Evolutionary conservation across 2,329 filamentous ascomycete species (phyloP).

Genomic region (Cadophora sp.): DNA sequence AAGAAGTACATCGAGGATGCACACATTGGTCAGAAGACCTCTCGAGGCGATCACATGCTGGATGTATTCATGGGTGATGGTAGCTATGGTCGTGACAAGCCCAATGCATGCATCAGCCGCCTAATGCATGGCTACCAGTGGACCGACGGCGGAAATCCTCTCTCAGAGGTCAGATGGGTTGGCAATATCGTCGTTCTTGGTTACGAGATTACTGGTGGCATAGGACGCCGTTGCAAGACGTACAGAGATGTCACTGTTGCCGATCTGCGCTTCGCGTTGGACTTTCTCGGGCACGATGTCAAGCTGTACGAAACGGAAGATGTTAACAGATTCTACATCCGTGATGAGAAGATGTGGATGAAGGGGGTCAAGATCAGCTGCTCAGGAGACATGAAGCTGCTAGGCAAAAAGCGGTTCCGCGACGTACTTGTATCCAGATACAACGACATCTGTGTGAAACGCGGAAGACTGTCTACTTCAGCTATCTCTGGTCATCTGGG

Average conservation of each 20-base stretch:
- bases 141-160: neutral
- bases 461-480: too few species aligned
- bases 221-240: neutral
- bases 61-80: slow-evolving; percentile 1
- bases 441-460: neutral
- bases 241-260: neutral
- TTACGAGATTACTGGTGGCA: neutral
- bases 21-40: neutral
- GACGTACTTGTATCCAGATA: slow-evolving; percentile 3
- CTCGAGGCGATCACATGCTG: neutral
- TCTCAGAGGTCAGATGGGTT: neutral
- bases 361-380: slow-evolving; percentile 21
- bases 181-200: neutral
- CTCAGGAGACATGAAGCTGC: slow-evolving; percentile 10
- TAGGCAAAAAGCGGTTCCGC: slow-evolving; percentile 12
- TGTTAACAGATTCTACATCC: neutral
- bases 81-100: neutral
- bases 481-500: slow-evolving; percentile 1
- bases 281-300: neutral
- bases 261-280: slow-evolving; percentile 7
- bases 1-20: neutral
- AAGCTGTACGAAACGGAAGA: neutral
- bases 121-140: slow-evolving; percentile 1
- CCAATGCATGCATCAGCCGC: neutral
- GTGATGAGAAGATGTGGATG: neutral